A percentile compares a stretch with the other conserved stretches of the same genome.
Evolutionary conservation across 129 eudicot genomes (phyloP).

Genomic region (Chrysanthemum seticuspe): DNA sequence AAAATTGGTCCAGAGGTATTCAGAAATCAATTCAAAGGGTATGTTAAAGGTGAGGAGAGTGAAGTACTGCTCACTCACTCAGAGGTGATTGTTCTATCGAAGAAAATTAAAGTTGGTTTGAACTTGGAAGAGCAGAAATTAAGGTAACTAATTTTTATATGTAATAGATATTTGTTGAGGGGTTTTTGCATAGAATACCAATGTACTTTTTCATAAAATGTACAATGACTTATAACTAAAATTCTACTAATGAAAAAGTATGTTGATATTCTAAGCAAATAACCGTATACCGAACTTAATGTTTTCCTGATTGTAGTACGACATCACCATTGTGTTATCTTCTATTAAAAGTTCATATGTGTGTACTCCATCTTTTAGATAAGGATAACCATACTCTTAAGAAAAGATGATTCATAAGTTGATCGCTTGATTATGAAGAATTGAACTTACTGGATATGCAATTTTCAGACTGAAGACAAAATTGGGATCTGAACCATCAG

Average conservation of each 20-base stretch:
- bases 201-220: no score
- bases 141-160: constrained; percentile 39
- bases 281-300: no score
- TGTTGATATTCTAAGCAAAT: no score
- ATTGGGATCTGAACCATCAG: constrained; percentile 77
- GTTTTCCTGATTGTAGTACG: no score
- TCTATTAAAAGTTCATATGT: background rate
- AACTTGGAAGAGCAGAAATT: constrained; percentile 56
- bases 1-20: constrained; percentile 51
- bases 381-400: background rate
- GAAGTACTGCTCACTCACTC: constrained; percentile 62
- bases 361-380: background rate
- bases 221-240: no score
- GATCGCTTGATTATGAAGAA: background rate
- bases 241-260: no score
- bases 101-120: constrained; percentile 55
- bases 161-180: background rate
- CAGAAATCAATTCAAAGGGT: constrained; percentile 52
- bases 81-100: constrained; percentile 65
- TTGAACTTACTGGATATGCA: background rate
- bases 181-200: background rate
- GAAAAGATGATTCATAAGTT: background rate
- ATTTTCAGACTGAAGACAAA: constrained; percentile 57
- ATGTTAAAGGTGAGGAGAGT: constrained; percentile 54
- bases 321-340: background rate